Base-by-base conservation (phyloP, 768 basidiomycete genomes). In the Porpolomopsis calyptriformis region DNA sequence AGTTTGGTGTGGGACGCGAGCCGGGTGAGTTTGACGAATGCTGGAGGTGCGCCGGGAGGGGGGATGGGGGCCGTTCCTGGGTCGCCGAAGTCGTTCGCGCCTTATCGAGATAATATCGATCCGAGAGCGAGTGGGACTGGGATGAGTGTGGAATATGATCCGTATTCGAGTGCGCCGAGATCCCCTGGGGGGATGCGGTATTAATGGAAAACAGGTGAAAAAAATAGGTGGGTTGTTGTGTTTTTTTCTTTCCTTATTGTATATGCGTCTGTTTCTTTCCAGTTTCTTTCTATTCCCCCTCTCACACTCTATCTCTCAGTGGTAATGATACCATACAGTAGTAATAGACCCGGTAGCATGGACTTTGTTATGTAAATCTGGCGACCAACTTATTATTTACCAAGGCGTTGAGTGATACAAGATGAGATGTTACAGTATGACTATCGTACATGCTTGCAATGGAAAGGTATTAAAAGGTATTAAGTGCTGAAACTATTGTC, bases 1-100 rank as follows among this genome's bases (percentile, higher is more conserved):
- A 77, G 72, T 53, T 69, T 67, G 53, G 68, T 72, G 40, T 81
- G 78, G 78, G 76, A 77, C 52, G 66, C 68, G 39, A 82, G 79
- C 57, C 68, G 59, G 16, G 58, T 60, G 27, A 73, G 68, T 54
- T 57, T 81, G 52, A 60, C 64, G 7, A 7, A 31, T 31, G 29
- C 14, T 31, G 29, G 29, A 31, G 29, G 29, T 7, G 29, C 7
- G 29, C 7, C 7, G 14, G 29, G 29, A 31, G 29, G 29, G 14
- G 29, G 29, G 29, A 14, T 7, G 29, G 29, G 14, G 29, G 29
- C 7, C 29, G 29, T 31, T 31, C 65, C 67, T 46, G 43, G 31
- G n/a, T 24, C 40, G 4, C 40, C 40, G 22, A 19, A 33, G 14
- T 14, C 25, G 27, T 39, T 16, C 20, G 10, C 37, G 16, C 20